A percentile compares a stretch with the other conserved stretches of the same genome.
phyloP scores from a whole-genome alignment of 1,139 yeast genomes.

The Debaryomyces sp. region DNA sequence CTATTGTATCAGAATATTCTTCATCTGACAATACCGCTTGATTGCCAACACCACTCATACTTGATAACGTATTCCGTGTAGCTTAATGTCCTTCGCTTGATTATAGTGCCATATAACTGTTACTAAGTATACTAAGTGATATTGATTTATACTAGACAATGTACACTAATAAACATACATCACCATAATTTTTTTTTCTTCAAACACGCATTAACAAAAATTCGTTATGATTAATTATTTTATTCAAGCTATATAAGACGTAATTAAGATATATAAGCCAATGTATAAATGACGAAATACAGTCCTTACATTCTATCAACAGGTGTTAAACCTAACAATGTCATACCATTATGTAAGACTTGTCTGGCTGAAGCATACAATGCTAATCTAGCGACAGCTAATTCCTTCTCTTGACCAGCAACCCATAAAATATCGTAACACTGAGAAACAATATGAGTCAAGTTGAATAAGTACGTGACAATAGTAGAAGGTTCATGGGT shows the following conservation, averaged over 20 bases:
- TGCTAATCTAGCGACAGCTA: constrained; percentile 92
- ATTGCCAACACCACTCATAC: constrained; percentile 4
- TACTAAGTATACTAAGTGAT: too few species aligned
- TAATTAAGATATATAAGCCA: neutral
- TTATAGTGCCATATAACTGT: neutral
- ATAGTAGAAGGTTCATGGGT: constrained; percentile 93
- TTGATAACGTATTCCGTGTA: neutral
- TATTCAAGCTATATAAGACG: neutral
- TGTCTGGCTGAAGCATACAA: constrained; percentile 89
- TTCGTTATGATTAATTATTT: neutral
- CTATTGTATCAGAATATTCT: constrained; percentile 18
- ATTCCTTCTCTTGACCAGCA: constrained; percentile 88
- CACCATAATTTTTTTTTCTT: neutral
- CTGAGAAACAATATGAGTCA: constrained; percentile 92
- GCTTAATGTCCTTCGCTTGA: neutral
- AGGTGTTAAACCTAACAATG: constrained; percentile 88
- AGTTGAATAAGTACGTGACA: constrained; percentile 89
- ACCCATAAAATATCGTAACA: constrained; percentile 98
- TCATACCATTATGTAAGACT: constrained; percentile 90
- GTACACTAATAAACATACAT: neutral
- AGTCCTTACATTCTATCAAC: constrained; percentile 89
- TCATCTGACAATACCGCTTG: constrained; percentile 13
- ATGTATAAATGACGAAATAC: neutral
- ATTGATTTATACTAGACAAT: neutral
- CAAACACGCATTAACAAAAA: neutral